Conservation (phyloP, 768 basidiomycete genomes). For the Pisolithus orientalis region DNA sequence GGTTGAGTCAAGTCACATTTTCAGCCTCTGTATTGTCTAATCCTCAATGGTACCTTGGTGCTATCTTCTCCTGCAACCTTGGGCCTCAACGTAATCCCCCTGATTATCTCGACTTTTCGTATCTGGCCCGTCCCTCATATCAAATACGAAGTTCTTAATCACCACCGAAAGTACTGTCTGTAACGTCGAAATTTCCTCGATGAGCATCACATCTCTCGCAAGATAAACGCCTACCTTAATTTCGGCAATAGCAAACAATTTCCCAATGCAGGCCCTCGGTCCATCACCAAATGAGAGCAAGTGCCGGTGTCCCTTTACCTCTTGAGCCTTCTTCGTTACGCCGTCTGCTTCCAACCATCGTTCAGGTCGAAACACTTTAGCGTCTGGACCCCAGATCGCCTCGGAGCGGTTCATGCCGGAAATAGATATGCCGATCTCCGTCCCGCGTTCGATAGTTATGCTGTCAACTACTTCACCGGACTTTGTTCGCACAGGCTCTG, state of each 20-base stretch:
- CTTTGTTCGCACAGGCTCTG: slow-evolving; percentile 36
- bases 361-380: slow-evolving; percentile 17
- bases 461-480: slow-evolving; percentile 34
- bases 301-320: slow-evolving; percentile 22
- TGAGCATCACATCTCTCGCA: neutral
- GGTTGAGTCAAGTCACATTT: neutral
- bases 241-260: slow-evolving; percentile 22
- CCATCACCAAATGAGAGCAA: slow-evolving; percentile 25
- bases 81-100: slow-evolving; percentile 6
- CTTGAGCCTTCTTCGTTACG: slow-evolving; percentile 11
- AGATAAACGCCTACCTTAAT: slow-evolving; percentile 14
- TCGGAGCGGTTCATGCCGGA: slow-evolving; percentile 43
- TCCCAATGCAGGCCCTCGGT: slow-evolving; percentile 23
- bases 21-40: neutral
- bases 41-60: slow-evolving; percentile 15
- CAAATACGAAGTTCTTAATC: slow-evolving; percentile 34
- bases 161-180: slow-evolving; percentile 40
- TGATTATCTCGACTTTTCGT: slow-evolving; percentile 5
- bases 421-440: slow-evolving; percentile 37
- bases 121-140: slow-evolving; percentile 31
- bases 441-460: slow-evolving; percentile 45
- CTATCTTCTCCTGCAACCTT: slow-evolving; percentile 15
- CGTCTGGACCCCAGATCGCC: slow-evolving; percentile 55
- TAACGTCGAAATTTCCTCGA: neutral
- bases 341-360: slow-evolving; percentile 18